phyloP scores from a whole-genome alignment of 306 rosid genomes.

The Pterocarpus santalinus region DNA sequence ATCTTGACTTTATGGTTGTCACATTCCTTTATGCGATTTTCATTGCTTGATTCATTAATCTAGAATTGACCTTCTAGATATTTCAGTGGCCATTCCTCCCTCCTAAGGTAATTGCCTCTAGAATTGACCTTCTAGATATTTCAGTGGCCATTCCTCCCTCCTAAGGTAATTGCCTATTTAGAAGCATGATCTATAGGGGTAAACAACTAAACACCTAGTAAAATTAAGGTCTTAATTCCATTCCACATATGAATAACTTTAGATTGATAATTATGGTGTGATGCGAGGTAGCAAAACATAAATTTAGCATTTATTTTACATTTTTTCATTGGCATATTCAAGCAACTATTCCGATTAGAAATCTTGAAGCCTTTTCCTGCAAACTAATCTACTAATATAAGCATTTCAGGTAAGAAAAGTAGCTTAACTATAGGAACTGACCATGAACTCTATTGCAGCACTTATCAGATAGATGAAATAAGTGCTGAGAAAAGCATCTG shows the following conservation, averaged over 20 bases:
- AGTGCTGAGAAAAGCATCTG: constrained; percentile 79
- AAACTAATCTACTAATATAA: constrained; percentile 9
- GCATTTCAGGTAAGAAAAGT: background rate
- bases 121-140: constrained; percentile 40
- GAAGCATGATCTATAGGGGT: constrained; percentile 9
- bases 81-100: constrained; percentile 6
- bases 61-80: constrained; percentile 39
- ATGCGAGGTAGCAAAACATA: background rate
- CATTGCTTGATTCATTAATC: constrained; percentile 34
- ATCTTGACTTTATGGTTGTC: constrained; percentile 41
- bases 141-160: background rate
- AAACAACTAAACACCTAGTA: background rate
- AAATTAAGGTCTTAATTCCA: background rate
- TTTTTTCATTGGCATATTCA: constrained; percentile 14
- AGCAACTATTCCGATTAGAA: constrained; percentile 1
- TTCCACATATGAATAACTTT: constrained; percentile 1
- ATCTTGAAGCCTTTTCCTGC: constrained; percentile 38
- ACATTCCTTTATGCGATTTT: constrained; percentile 21
- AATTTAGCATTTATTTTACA: constrained; percentile 16
- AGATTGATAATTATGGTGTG: background rate
- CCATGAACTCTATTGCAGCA: constrained; percentile 76
- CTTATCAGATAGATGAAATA: constrained; percentile 67
- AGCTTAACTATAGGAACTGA: constrained; percentile 41
- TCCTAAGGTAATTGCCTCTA: constrained; percentile 17
- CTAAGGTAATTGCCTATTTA: constrained; percentile 25